Evolutionary conservation across 192 early-diverging fungal genomes (phyloP).

Genomic region (Umbelopsis sp.): DNA sequence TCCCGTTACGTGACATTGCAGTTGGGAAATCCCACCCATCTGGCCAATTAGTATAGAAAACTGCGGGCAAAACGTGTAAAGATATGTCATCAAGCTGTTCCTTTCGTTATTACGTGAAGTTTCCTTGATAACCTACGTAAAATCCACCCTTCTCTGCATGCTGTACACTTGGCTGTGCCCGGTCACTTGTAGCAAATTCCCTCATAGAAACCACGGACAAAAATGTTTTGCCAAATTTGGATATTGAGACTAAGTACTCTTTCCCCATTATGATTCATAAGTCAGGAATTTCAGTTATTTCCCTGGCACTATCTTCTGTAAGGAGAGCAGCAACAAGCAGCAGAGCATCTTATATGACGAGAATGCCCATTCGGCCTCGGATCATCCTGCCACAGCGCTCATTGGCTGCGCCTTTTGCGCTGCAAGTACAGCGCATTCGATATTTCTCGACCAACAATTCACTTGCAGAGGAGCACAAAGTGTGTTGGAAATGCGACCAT

Average conservation of each 20-base stretch:
- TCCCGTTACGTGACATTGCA: no score
- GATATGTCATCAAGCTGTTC: not conserved
- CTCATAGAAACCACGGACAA: no score
- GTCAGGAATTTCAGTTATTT: no score
- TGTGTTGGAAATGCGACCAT: conserved; percentile 69
- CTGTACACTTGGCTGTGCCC: not conserved
- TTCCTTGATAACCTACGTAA: no score
- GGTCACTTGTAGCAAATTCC: no score
- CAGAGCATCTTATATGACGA: not conserved
- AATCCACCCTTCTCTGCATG: not conserved
- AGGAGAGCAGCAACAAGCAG: conserved; percentile 23
- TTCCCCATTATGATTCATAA: no score
- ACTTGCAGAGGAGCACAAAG: conserved; percentile 14
- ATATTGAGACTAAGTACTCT: no score
- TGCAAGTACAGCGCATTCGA: not conserved
- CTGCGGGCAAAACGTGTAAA: no score
- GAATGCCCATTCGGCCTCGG: not conserved
- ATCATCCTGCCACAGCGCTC: not conserved
- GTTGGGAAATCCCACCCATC: no score
- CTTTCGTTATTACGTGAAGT: no score
- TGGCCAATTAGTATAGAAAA: no score
- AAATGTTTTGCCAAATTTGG: no score
- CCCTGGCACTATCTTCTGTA: not conserved
- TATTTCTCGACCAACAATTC: not conserved
- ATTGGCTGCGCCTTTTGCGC: not conserved